Evolutionary conservation across 148 eudicot species (phyloP).

Genomic region (Agrostemma githago): DNA sequence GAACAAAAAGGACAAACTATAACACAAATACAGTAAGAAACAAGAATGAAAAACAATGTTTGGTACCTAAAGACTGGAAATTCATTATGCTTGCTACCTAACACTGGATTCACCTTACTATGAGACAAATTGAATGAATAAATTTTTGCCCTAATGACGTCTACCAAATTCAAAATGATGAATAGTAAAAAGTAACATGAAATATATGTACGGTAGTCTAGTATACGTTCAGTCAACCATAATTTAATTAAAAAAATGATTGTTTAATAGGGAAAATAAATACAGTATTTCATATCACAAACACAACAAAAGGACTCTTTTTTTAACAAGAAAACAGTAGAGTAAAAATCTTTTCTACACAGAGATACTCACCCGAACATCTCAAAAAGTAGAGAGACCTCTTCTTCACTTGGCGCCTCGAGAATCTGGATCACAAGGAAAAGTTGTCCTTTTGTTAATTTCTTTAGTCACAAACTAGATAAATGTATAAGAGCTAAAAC

Average conservation of each 20-base stretch:
- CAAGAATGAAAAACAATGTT: not conserved
- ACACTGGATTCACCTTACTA: not conserved
- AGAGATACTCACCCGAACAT: constrained; percentile 62
- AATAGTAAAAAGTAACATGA: not conserved
- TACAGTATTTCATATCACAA: not conserved
- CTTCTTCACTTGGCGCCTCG: constrained; percentile 86
- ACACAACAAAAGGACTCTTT: not conserved
- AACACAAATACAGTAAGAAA: not conserved
- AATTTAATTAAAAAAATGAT: not conserved
- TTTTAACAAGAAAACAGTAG: not conserved
- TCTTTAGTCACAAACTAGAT: constrained; percentile 11
- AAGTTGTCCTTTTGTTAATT: constrained; percentile 13
- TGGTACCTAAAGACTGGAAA: not conserved
- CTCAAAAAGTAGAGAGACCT: constrained; percentile 75
- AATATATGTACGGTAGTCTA: not conserved
- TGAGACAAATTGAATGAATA: not conserved
- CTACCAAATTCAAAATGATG: not conserved
- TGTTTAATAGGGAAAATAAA: not conserved
- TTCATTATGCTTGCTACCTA: too few relatives aligned
- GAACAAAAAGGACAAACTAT: too few relatives aligned
- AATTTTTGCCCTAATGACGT: not conserved
- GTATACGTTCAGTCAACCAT: not conserved
- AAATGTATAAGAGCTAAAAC: not conserved
- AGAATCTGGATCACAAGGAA: constrained; percentile 63
- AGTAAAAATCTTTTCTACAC: not conserved